These are phyloP conservation scores for Grosmannia clavigera DNA, from an alignment of 2,329 filamentous ascomycete genomes.

Conservation along the genomic window DNA sequence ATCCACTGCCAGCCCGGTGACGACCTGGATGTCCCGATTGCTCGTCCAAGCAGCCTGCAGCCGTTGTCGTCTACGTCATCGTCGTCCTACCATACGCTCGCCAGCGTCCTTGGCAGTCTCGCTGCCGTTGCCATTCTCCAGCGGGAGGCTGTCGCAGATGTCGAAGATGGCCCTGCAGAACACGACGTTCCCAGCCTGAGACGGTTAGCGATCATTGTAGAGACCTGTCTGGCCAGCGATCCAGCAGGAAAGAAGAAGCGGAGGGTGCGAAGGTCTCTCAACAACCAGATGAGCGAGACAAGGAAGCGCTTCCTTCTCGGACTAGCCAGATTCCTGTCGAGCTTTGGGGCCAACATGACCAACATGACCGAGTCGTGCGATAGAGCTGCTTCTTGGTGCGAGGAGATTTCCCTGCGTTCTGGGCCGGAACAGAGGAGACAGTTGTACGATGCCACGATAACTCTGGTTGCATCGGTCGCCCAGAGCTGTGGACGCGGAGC, in stretches of 20 bases:
- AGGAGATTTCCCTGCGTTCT: background rate
- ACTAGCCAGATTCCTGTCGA: background rate
- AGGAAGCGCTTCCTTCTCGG: background rate
- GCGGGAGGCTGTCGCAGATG: slow-evolving; percentile 7
- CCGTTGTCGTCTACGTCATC: background rate
- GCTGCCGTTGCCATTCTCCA: slow-evolving; percentile 22
- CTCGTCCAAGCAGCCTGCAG: background rate
- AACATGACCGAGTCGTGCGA: background rate
- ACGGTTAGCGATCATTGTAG: background rate
- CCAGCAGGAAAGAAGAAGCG: background rate
- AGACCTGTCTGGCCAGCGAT: background rate
- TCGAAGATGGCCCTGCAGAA: background rate
- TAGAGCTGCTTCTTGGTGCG: background rate
- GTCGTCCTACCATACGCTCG: slow-evolving; percentile 24
- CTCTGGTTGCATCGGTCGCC: slow-evolving; percentile 32
- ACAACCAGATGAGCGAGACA: background rate
- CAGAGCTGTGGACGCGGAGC: slow-evolving; percentile 32
- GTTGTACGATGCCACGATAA: slow-evolving; percentile 22
- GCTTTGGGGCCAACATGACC: background rate
- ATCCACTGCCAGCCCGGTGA: background rate
- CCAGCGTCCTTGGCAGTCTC: slow-evolving; percentile 28
- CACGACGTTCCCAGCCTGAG: background rate
- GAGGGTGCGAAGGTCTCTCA: background rate
- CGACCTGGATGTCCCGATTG: background rate
- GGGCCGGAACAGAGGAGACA: slow-evolving; percentile 4